These are phyloP conservation scores for Grosmannia huntii DNA, from an alignment of 2,329 filamentous ascomycete species.

Conservation along the genomic window DNA sequence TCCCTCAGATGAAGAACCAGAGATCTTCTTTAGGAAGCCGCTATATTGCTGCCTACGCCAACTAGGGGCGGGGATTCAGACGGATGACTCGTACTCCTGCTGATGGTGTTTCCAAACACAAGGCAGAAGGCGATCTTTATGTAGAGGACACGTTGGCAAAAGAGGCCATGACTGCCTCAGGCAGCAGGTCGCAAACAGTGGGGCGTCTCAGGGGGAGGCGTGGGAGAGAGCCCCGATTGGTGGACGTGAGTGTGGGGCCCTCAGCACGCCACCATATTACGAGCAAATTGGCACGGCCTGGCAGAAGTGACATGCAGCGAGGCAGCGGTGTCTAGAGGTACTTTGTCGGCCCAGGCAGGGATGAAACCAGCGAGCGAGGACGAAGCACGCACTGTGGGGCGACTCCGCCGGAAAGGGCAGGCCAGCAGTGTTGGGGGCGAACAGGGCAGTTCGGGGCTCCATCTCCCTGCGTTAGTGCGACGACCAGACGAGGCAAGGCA, in stretches of 20 bases:
- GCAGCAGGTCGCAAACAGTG: background rate
- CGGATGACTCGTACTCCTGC: constrained; percentile 4
- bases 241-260: background rate
- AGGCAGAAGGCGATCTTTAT: constrained; percentile 7
- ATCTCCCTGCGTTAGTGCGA: constrained; percentile 2
- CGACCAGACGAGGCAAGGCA: background rate
- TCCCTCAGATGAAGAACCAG: background rate
- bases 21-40: background rate
- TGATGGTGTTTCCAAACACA: background rate
- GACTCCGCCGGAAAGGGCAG: background rate
- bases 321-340: background rate
- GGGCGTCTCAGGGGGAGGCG: background rate
- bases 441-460: background rate
- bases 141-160: constrained; percentile 14
- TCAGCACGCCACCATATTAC: background rate
- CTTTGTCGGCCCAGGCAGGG: background rate
- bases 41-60: constrained; percentile 9
- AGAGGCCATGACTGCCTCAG: constrained; percentile 9
- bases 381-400: background rate
- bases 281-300: background rate
- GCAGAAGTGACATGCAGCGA: background rate
- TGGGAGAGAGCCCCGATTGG: background rate
- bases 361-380: background rate
- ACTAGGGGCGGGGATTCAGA: background rate
- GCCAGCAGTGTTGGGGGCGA: background rate